Evolutionary conservation across 2,329 filamentous ascomycete genomes (phyloP).

Genomic region (Thielaviopsis punctulata): DNA sequence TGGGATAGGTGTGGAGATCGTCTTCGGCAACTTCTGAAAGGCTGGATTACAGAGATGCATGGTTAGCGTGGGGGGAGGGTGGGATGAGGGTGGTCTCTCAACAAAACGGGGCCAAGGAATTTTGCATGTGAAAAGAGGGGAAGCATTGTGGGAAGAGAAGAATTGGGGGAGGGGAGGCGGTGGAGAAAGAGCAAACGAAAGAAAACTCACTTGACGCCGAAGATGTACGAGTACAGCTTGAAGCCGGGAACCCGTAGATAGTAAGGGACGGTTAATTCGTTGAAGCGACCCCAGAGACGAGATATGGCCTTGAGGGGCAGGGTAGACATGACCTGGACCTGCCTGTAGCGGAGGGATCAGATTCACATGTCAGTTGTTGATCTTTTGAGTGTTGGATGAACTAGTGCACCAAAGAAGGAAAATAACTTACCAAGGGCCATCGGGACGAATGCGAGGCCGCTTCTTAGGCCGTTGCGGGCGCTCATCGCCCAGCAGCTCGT

Average conservation of each 20-base stretch:
- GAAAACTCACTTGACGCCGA: conserved; percentile 55
- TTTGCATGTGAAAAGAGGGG: conserved; percentile 5
- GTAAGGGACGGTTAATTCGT: conserved; percentile 76
- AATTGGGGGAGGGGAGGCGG: not conserved
- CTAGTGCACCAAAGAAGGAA: not conserved
- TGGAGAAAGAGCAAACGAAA: not conserved
- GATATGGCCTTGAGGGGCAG: conserved; percentile 82
- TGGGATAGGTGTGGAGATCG: conserved; percentile 78
- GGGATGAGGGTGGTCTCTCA: not conserved
- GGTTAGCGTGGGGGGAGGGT: not conserved
- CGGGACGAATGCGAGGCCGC: conserved; percentile 51
- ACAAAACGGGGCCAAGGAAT: conserved; percentile 6
- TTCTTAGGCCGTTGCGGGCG: conserved; percentile 25
- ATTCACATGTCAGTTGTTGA: conserved; percentile 12
- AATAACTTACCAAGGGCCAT: conserved; percentile 56
- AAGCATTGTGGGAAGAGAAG: not conserved
- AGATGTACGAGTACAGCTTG: conserved; percentile 76
- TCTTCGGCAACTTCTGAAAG: conserved; percentile 74
- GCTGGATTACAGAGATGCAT: conserved; percentile 26
- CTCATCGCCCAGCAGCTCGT: conserved; percentile 11
- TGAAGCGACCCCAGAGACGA: conserved; percentile 77
- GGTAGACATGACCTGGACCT: conserved; percentile 86
- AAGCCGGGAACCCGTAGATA: conserved; percentile 79
- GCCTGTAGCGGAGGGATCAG: conserved; percentile 32
- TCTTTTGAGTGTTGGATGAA: no score